Evolutionary conservation across 2,329 filamentous ascomycete species (phyloP), one percentile per base, ranked within the genome.

Genomic region (Claviceps humidiphila): DNA sequence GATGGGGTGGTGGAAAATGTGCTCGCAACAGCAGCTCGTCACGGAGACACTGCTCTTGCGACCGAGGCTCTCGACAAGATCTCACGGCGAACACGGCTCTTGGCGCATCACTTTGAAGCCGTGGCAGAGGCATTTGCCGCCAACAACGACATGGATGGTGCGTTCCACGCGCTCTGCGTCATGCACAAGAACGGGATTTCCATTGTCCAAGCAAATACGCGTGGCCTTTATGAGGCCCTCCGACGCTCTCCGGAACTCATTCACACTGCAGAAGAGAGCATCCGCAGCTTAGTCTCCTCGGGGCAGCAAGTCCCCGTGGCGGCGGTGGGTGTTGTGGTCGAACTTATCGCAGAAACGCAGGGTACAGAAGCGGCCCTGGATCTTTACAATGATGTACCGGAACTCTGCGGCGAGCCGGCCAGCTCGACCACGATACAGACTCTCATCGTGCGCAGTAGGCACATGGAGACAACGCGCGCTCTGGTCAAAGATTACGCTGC

Each of bases 91-190:
- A 63, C 77, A 1, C 73, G 76, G 42, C 72, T 89, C 40, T 71
- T 75, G 8, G 67, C 76, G 5, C 75, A 85, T 56, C 88, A 96
- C 63, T 95, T 93, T 66, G 89, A 94, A 64, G 76, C 84, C 30
- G 74, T 96, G 30, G 71, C 90, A 6, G 81, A 87, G 53, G 77
- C 85, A 4, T 88, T 94, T 61, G 72, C 81, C 11, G 69, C 71
- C 3, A 61, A 64, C 3, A 72, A 74, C 2, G 81, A 93, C 57
- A 61, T 91, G 7, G 67, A 71, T 24, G 79, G 81, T 26, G 85
- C 86, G 0, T 74, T 95, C 39, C 77, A 79, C 42, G 75, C 86
- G 1, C 72, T 95, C 16, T 80, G 79, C 57, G 82, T 89, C 62
- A 93, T 95, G 84, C 69, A 78, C 22, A 74, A 78, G 54, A 59